Evolutionary conservation across 1,284 basidiomycete species (phyloP).

Genomic region (Tremellales sp.): DNA sequence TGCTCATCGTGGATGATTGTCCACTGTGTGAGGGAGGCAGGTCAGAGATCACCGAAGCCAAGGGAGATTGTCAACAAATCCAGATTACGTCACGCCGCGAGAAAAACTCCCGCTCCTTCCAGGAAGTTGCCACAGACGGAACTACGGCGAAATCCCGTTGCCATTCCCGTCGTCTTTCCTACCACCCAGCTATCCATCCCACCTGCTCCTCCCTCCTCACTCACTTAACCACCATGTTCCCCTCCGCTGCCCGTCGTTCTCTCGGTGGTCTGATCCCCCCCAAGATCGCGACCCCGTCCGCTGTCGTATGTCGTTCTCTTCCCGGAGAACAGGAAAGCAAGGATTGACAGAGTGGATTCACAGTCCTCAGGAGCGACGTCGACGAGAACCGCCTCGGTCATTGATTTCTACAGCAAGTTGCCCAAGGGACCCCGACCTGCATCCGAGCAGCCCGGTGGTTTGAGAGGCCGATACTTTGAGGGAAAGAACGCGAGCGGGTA

Average conservation of each 20-base stretch:
- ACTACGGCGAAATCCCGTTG: neutral
- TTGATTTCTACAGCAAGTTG: slow-evolving; percentile 90
- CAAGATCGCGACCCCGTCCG: slow-evolving; percentile 86
- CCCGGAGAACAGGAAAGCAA: neutral
- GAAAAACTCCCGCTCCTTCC: neutral
- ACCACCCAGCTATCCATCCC: slow-evolving; percentile 8
- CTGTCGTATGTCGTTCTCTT: slow-evolving; percentile 60
- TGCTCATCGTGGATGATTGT: too few species aligned
- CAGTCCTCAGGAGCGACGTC: slow-evolving; percentile 69
- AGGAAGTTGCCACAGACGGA: neutral
- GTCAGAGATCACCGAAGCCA: too few species aligned
- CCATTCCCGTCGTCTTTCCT: slow-evolving; percentile 11
- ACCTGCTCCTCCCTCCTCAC: slow-evolving; percentile 15
- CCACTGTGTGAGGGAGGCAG: too few species aligned
- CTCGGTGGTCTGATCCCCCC: slow-evolving; percentile 82
- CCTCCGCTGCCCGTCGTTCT: slow-evolving; percentile 74
- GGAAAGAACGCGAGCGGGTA: slow-evolving; percentile 76
- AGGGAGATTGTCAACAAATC: too few species aligned
- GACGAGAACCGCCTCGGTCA: slow-evolving; percentile 73
- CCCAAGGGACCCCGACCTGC: slow-evolving; percentile 65
- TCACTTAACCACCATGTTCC: slow-evolving; percentile 58
- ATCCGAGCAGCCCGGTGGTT: slow-evolving; percentile 58
- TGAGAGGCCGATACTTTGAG: slow-evolving; percentile 76
- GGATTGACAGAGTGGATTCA: neutral
- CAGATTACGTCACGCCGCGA: too few species aligned